Evolutionary conservation across 1,284 basidiomycete genomes (phyloP), one percentile per base, ranked within the genome.

Genomic region (Cutaneotrichosporon sp.): DNA sequence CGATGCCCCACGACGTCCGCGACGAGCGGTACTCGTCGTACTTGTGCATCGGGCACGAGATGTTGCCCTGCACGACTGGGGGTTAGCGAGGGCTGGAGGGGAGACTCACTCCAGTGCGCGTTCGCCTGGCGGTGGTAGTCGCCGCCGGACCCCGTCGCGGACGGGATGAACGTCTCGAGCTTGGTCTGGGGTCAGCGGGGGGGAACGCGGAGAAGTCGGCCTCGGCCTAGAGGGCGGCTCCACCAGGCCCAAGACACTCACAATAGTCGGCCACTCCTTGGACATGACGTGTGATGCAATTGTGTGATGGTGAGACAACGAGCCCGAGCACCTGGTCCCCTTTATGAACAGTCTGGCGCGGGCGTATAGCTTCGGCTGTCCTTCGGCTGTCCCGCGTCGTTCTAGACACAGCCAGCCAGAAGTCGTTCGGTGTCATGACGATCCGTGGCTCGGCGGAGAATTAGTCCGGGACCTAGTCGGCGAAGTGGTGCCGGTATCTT

Each of bases 121-220:
- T 64, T 64, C 53, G 66, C 67, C 66, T 76, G 76, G 57, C 81
- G 77, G 71, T 83, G 83, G 71, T 84, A 84, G 71, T 84, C 83
- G 24, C 83, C 83, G 33, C 83, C 83, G 10, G 79, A 78, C n/a
- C 80, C 80, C 59, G 75, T 70, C 16, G 73, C 70, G 45, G 69
- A 70, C 13, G 81, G 81, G 60, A 82, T 78, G 62, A 81, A 82
- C 11, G 79, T 80, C 69, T 82, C 81, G 61, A 82, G 70, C 64
- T 73, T 75, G 63, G 63, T 69, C 77, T 77, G 62, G 34, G n/a
- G 47, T 34, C 27, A 38, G 54, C 18, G 25, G 2, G 7, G 27
- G 14, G 29, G 25, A 51, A n/a, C n/a, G n/a, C n/a, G n/a, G n/a
- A n/a, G n/a, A n/a, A n/a, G n/a, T n/a, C n/a, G n/a, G n/a, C n/a